Conservation (phyloP, 345 rosid species). For the Durio zibethinus region DNA sequence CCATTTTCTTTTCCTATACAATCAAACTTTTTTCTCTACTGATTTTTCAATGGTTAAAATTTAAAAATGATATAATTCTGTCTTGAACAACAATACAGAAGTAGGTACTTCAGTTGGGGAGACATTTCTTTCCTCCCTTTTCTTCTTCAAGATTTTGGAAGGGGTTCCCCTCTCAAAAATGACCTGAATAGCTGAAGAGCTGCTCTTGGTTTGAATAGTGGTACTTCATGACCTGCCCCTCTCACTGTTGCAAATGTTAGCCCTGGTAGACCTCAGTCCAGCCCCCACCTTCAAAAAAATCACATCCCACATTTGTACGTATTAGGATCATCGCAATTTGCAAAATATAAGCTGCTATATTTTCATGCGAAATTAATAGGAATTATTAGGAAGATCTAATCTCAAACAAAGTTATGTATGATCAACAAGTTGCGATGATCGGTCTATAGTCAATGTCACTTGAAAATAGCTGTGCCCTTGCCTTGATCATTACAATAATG, state of each 20-base stretch:
- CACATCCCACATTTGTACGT: background rate
- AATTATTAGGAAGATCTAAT: no score
- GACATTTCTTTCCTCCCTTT: background rate
- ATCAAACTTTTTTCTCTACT: slow-evolving; percentile 24
- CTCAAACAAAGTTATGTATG: background rate
- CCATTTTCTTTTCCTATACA: background rate
- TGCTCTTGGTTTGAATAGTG: slow-evolving; percentile 84
- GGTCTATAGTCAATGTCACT: no score
- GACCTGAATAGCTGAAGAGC: slow-evolving; percentile 78
- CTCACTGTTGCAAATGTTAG: slow-evolving; percentile 90
- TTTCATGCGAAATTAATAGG: background rate
- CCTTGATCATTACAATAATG: background rate
- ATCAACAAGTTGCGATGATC: background rate
- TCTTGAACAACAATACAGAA: background rate
- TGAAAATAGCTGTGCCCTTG: background rate
- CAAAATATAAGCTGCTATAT: background rate
- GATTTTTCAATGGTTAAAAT: background rate
- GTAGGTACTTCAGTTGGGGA: background rate
- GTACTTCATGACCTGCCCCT: slow-evolving; percentile 99
- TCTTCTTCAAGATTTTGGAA: slow-evolving; percentile 55
- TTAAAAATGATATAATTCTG: slow-evolving; percentile 1
- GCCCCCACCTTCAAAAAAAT: slow-evolving; percentile 63
- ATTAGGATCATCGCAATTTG: background rate
- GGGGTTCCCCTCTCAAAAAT: slow-evolving; percentile 71
- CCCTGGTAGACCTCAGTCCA: slow-evolving; percentile 97